Conservation (phyloP, 306 rosid species). For the Urtica urens region DNA sequence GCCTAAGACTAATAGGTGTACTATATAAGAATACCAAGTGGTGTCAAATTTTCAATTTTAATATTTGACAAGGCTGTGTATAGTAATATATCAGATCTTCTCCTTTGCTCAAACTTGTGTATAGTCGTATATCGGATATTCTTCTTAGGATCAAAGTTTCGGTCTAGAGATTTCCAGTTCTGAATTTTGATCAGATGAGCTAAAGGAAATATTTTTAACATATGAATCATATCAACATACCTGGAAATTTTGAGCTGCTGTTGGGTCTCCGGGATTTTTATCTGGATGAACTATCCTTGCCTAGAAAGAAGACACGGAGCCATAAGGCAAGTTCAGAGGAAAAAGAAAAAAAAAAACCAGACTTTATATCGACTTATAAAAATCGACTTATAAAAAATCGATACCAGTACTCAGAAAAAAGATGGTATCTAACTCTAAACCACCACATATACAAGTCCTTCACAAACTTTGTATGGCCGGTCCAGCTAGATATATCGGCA, state of each 20-base stretch:
- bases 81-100: too few relatives aligned
- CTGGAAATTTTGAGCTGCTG: conserved; percentile 81
- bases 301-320: conserved; percentile 25
- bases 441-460: not conserved
- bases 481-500: not conserved
- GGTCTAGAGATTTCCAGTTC: not conserved
- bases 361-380: not conserved
- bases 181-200: not conserved
- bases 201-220: too few relatives aligned
- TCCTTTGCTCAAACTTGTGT: too few relatives aligned
- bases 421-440: not conserved
- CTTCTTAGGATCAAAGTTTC: too few relatives aligned
- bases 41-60: not conserved
- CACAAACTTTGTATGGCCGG: not conserved
- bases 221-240: conserved; percentile 31
- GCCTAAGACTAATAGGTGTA: too few relatives aligned
- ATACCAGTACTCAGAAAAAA: not conserved
- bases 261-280: conserved; percentile 88
- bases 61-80: too few relatives aligned
- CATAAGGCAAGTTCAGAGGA: not conserved
- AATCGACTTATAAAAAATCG: too few relatives aligned
- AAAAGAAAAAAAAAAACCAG: not conserved
- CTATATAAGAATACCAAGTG: not conserved
- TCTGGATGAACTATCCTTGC: conserved; percentile 96
- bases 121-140: too few relatives aligned